These are phyloP conservation scores for Leccinum subtestaceum DNA, from an alignment of 768 basidiomycete species.

Conservation along the genomic window DNA sequence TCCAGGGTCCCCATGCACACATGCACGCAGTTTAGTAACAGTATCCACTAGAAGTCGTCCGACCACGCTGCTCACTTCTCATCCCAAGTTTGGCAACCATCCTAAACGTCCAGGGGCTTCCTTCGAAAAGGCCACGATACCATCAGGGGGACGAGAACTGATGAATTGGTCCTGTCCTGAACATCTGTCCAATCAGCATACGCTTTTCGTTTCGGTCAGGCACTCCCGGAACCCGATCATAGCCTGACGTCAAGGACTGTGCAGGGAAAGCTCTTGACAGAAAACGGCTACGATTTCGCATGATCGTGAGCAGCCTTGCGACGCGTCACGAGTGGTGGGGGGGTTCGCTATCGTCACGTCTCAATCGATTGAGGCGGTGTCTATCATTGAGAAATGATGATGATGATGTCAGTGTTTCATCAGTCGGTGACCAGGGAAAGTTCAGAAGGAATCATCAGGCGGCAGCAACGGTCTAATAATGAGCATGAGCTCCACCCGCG, in stretches of 20 bases:
- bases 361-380: slow-evolving; percentile 12
- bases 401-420: slow-evolving; percentile 24
- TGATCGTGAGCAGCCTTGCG: slow-evolving; percentile 1
- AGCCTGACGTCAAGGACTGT: slow-evolving; percentile 27
- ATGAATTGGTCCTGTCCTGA: background rate
- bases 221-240: background rate
- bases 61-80: background rate
- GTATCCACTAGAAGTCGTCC: background rate
- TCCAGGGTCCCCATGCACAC: background rate
- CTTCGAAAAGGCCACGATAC: background rate
- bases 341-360: slow-evolving; percentile 10
- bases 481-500: slow-evolving; percentile 14
- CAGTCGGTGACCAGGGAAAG: slow-evolving; percentile 7
- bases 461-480: slow-evolving; percentile 3
- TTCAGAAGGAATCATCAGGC: slow-evolving; percentile 7
- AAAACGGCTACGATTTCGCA: slow-evolving; percentile 9
- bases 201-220: background rate
- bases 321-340: background rate
- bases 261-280: slow-evolving; percentile 16
- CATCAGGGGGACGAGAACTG: background rate
- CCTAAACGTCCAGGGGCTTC: background rate
- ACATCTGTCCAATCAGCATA: background rate
- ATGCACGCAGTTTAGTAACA: background rate
- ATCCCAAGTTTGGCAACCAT: background rate
- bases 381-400: slow-evolving; percentile 6